phyloP scores from a whole-genome alignment of 2,329 filamentous ascomycete genomes.

The Orbilia blumenaviensis region DNA sequence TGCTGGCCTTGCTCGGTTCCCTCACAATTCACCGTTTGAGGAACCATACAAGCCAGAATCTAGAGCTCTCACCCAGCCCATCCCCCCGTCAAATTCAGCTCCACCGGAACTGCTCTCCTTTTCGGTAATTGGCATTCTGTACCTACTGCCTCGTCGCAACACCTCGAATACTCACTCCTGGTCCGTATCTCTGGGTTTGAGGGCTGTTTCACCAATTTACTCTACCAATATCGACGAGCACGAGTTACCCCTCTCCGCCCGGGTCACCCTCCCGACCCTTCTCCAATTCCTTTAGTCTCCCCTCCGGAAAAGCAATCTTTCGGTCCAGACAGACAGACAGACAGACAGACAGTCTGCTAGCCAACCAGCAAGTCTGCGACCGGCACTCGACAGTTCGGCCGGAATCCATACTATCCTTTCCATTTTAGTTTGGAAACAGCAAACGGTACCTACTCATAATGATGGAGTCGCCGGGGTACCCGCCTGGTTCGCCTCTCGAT shows the following conservation, averaged over 20 bases:
- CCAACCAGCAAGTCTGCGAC: slow-evolving; percentile 1
- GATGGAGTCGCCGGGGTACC: slow-evolving; percentile 57
- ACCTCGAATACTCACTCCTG: slow-evolving; percentile 17
- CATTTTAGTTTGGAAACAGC: neutral
- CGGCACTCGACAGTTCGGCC: neutral
- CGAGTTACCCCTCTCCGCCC: neutral
- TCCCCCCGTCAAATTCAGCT: slow-evolving; percentile 21
- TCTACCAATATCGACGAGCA: neutral
- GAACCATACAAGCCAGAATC: slow-evolving; percentile 1
- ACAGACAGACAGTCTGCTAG: no score
- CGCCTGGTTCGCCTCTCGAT: slow-evolving; percentile 56
- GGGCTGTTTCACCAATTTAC: neutral
- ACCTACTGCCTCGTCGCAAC: slow-evolving; percentile 32
- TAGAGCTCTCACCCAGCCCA: slow-evolving; percentile 32
- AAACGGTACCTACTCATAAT: slow-evolving; percentile 5
- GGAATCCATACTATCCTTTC: no score
- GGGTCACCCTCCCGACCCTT: neutral
- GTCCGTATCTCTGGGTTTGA: slow-evolving; percentile 4
- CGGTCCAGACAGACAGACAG: no score
- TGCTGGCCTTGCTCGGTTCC: slow-evolving; percentile 16
- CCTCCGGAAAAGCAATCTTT: neutral
- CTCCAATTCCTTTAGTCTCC: neutral
- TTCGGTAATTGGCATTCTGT: slow-evolving; percentile 36
- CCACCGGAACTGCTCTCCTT: slow-evolving; percentile 44
- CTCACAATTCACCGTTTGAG: slow-evolving; percentile 6